A percentile compares a stretch with the other conserved stretches of the same genome.
These are phyloP conservation scores for Nakazawaea ambrosiae DNA, from an alignment of 805 yeast genomes.

Conservation along the genomic window DNA sequence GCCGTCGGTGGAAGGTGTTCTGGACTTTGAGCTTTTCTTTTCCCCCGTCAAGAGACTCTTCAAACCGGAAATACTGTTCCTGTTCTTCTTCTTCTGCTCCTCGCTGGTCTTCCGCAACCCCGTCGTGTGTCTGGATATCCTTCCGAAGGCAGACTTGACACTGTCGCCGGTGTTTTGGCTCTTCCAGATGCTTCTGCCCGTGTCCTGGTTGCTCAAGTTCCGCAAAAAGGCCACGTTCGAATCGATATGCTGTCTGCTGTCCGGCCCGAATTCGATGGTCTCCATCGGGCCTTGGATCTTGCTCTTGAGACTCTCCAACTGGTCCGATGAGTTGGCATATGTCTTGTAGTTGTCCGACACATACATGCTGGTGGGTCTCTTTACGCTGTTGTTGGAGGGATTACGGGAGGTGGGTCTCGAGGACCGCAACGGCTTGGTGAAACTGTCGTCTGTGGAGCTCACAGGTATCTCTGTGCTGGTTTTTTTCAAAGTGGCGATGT, in stretches of 20 bases:
- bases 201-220: slow-evolving; percentile 28
- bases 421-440: slow-evolving; percentile 1
- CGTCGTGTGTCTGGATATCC: slow-evolving; percentile 2
- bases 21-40: slow-evolving; percentile 11
- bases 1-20: slow-evolving; percentile 1
- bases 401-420: slow-evolving; percentile 5
- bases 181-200: slow-evolving; percentile 21
- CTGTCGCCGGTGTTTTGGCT: slow-evolving; percentile 26
- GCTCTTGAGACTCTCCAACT: slow-evolving; percentile 6
- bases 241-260: slow-evolving; percentile 21
- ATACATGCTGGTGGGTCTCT: slow-evolving; percentile 31
- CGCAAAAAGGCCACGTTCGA: slow-evolving; percentile 32
- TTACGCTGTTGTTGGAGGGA: not conserved
- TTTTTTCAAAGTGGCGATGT: not conserved
- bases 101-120: slow-evolving; percentile 10
- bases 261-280: slow-evolving; percentile 25
- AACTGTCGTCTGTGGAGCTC: not conserved
- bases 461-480: not conserved
- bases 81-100: slow-evolving; percentile 16
- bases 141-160: slow-evolving; percentile 18
- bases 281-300: slow-evolving; percentile 14
- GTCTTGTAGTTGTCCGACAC: slow-evolving; percentile 13
- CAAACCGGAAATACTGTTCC: slow-evolving; percentile 28
- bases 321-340: slow-evolving; percentile 4
- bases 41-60: slow-evolving; percentile 29